These are phyloP conservation scores for Trichoderma reesei DNA, from an alignment of 495 filamentous ascomycete genomes.

Conservation along the genomic window DNA sequence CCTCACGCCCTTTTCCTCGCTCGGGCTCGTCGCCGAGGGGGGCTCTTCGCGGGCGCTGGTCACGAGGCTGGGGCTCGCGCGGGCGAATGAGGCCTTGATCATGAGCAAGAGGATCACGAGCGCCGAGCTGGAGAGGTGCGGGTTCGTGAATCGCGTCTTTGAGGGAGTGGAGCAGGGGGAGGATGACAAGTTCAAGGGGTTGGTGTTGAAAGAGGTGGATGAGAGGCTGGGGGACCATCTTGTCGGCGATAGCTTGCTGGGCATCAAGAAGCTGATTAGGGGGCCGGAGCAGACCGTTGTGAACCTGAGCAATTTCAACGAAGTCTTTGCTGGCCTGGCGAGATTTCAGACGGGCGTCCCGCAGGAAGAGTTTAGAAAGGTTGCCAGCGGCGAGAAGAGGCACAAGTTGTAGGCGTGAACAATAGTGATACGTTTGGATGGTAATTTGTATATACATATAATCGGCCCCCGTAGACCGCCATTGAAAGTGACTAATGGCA, in stretches of 20 bases:
- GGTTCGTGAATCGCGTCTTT: constrained; percentile 88
- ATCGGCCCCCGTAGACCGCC: background rate
- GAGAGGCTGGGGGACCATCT: constrained; percentile 73
- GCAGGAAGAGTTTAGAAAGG: constrained; percentile 68
- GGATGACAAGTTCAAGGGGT: constrained; percentile 51
- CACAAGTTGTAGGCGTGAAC: constrained; percentile 64
- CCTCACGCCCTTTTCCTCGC: constrained; percentile 82
- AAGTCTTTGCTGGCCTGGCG: constrained; percentile 79
- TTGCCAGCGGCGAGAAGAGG: constrained; percentile 48
- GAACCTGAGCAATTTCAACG: constrained; percentile 64
- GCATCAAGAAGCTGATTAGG: constrained; percentile 77
- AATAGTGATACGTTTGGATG: background rate
- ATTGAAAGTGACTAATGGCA: too few relatives aligned
- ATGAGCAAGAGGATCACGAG: constrained; percentile 71
- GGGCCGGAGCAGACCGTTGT: constrained; percentile 60
- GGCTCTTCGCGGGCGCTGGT: constrained; percentile 70
- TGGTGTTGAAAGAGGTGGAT: constrained; percentile 74
- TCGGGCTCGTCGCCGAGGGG: constrained; percentile 87
- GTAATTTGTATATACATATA: background rate
- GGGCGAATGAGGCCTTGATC: constrained; percentile 90
- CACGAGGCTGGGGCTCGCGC: constrained; percentile 67
- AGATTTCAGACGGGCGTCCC: constrained; percentile 69
- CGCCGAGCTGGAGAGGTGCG: constrained; percentile 64
- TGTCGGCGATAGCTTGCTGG: constrained; percentile 62
- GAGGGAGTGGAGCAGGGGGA: constrained; percentile 40